Evolutionary conservation across 176 grass and related monocot species (phyloP).

Genomic region (Carex kokanica): DNA sequence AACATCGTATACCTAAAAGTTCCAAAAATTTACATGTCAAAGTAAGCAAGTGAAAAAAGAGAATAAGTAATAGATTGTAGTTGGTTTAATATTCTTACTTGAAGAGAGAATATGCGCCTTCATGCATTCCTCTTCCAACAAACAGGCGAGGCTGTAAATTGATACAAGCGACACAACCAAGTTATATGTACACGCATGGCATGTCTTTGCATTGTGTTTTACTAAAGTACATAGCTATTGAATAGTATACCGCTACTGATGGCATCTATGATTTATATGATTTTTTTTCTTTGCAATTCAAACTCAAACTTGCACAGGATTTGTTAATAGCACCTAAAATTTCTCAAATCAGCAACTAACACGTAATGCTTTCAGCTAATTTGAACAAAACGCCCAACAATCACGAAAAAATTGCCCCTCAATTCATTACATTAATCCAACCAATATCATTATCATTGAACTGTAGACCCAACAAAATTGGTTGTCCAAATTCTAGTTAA

Average conservation of each 20-base stretch:
- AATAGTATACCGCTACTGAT: too few species aligned
- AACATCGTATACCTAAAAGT: slow-evolving; percentile 88
- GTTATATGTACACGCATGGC: not conserved
- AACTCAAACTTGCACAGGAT: not conserved
- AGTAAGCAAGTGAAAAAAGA: slow-evolving; percentile 13
- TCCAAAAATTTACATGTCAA: slow-evolving; percentile 13
- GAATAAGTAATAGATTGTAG: slow-evolving; percentile 1
- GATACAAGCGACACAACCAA: slow-evolving; percentile 7
- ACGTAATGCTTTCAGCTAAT: not conserved
- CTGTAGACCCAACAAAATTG: not conserved
- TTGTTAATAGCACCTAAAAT: not conserved
- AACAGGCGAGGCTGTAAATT: slow-evolving; percentile 86
- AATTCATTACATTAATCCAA: slow-evolving; percentile 2
- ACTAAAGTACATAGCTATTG: not conserved
- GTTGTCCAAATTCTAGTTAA: slow-evolving; percentile 3
- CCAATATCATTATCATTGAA: not conserved
- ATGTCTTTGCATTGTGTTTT: slow-evolving; percentile 16
- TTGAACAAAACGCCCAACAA: not conserved
- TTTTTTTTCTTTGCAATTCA: not conserved
- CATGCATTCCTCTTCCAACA: slow-evolving; percentile 99
- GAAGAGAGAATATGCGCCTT: slow-evolving; percentile 94
- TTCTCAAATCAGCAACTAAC: not conserved
- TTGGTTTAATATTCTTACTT: slow-evolving; percentile 59
- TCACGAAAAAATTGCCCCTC: not conserved
- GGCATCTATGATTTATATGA: not conserved